Evolutionary conservation across 2,329 filamentous ascomycete genomes (phyloP).

Genomic region (Hypoxylon sp.): DNA sequence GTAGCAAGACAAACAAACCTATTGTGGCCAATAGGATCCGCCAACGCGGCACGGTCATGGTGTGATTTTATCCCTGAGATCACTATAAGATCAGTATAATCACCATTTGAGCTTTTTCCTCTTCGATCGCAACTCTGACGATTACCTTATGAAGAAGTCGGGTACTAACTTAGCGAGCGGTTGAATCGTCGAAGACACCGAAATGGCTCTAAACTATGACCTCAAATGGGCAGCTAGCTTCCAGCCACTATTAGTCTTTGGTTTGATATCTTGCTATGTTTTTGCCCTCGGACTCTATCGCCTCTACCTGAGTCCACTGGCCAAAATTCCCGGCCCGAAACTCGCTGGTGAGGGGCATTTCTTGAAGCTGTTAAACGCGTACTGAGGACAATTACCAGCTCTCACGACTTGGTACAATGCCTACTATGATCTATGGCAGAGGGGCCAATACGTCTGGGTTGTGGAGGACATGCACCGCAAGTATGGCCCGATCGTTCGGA

Average conservation of each 20-base stretch:
- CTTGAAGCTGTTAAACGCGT: background rate
- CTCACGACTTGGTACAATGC: conserved; percentile 43
- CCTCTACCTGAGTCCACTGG: conserved; percentile 47
- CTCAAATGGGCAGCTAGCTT: conserved; percentile 13
- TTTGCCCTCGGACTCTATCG: conserved; percentile 41
- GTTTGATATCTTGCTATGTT: conserved; percentile 19
- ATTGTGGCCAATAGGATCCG: conserved; percentile 20
- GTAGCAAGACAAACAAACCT: too few species aligned
- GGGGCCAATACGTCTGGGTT: conserved; percentile 47
- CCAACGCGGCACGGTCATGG: too few species aligned
- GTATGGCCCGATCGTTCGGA: conserved; percentile 49
- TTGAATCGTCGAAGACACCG: background rate
- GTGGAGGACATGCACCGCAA: conserved; percentile 48
- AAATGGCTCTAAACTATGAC: conserved; percentile 23
- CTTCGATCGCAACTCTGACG: background rate
- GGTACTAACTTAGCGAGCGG: background rate
- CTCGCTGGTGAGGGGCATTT: conserved; percentile 43
- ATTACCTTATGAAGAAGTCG: background rate
- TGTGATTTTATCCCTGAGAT: too few species aligned
- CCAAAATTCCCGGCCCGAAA: conserved; percentile 47
- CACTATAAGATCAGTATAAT: too few species aligned
- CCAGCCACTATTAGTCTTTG: conserved; percentile 16
- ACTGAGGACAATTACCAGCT: conserved; percentile 24
- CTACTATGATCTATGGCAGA: conserved; percentile 46
- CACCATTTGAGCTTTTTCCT: background rate